Evolutionary conservation across 129 eudicot species (phyloP).

Genomic region (Glebionis coronaria): DNA sequence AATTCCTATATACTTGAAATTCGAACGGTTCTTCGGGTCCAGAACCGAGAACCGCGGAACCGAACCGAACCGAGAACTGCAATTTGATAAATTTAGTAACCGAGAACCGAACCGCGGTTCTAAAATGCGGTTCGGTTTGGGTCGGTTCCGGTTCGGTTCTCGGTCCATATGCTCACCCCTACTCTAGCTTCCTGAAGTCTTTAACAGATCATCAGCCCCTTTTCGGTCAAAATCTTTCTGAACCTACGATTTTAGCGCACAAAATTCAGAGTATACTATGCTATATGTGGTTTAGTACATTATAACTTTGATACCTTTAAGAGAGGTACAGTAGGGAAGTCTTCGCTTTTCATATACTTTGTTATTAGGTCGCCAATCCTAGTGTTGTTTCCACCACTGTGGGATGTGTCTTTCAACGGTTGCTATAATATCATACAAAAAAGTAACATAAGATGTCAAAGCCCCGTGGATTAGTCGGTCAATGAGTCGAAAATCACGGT

Average conservation of each 20-base stretch:
- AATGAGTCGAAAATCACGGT: too few relatives aligned
- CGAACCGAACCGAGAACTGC: too few relatives aligned
- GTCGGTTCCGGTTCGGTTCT: too few relatives aligned
- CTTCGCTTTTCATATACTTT: slow-evolving; percentile 35
- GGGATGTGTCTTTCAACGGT: slow-evolving; percentile 36
- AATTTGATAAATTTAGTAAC: too few relatives aligned
- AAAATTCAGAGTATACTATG: slow-evolving; percentile 16
- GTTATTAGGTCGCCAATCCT: slow-evolving; percentile 24
- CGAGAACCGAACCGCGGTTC: too few relatives aligned
- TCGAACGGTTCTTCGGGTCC: too few relatives aligned
- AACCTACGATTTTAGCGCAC: slow-evolving; percentile 41
- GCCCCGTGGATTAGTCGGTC: too few relatives aligned
- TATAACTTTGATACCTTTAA: slow-evolving; percentile 40
- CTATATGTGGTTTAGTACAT: background rate
- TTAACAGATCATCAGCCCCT: slow-evolving; percentile 56
- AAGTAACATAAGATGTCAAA: background rate
- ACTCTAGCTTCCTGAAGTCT: slow-evolving; percentile 51
- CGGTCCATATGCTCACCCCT: too few relatives aligned
- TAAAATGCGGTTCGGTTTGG: too few relatives aligned
- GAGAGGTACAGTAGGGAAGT: slow-evolving; percentile 37
- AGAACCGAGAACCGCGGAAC: too few relatives aligned
- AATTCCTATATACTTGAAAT: too few relatives aligned
- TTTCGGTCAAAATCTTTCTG: slow-evolving; percentile 65
- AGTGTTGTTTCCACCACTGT: slow-evolving; percentile 20
- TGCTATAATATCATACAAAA: slow-evolving; percentile 40